Base-by-base conservation (phyloP, 2,329 filamentous ascomycete genomes). In the Atkinsonella hypoxylon region DNA sequence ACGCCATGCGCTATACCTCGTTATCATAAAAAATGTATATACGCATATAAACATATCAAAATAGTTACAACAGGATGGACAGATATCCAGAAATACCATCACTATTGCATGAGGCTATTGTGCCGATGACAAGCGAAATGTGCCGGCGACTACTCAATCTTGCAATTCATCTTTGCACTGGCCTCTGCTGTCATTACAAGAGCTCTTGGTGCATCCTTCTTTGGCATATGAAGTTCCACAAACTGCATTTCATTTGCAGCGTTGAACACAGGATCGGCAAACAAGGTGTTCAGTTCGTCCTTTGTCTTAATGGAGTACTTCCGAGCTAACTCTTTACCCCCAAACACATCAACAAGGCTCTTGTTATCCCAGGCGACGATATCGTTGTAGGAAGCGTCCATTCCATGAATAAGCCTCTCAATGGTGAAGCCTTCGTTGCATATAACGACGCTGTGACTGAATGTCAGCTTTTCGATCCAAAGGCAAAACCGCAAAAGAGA, bases 371-470 rank as follows among this genome's bases (percentile, higher is more conserved):
- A 95, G 11, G 72, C 66, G 52, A 78, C 75, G 51, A 95, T 82
- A 62, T 95, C 87, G 62, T 95, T 95, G 72, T 95, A 95, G 26
- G 63, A 64, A 32, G 79, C 86, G 9, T 89, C 73, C 81, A 85
- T 85, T 49, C 88, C 88, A 66, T 95, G 89, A 60, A 95, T 94
- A 64, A 81, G 86, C 31, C 89, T 81, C 69, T 95, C 89, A 64
- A 94, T 93, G 10, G 89, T 93, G 69, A 87, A 95, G 11, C 89
- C 89, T 40, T 90, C 81, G 64, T 94, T 94, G 74, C 86, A 89
- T 57, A 95, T 84, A 55, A 93, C 75, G 64, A 95, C 91, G 55
- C 79, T 81, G 50, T 11, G 6, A 18, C 15, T n/a, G 32, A 30
- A 20, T 45, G 20, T 45, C 5, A 55, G 53, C 43, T 49, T 20